Evolutionary conservation across 352 stramenopile species (phyloP).

Genomic region (Plasmopara muralis): DNA sequence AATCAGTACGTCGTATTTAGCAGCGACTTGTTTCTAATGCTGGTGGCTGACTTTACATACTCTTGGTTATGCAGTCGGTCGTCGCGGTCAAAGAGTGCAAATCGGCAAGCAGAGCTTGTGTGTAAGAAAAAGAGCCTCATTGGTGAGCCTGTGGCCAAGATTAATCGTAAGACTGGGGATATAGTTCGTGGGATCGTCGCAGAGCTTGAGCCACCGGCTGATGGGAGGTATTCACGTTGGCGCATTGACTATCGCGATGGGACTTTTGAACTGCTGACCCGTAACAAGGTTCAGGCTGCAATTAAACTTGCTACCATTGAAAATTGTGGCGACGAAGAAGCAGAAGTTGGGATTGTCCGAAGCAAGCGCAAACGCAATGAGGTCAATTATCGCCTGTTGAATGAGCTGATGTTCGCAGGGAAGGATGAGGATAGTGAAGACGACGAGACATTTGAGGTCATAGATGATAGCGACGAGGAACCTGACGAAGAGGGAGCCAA

Average conservation of each 20-base stretch:
- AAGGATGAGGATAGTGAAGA: conserved; percentile 59
- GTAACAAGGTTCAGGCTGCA: conserved; percentile 21
- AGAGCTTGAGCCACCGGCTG: conserved; percentile 19
- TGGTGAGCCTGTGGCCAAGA: conserved; percentile 38
- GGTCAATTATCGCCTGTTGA: conserved; percentile 78
- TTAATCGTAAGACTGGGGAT: conserved; percentile 18
- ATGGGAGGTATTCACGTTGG: conserved; percentile 38
- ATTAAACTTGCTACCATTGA: conserved; percentile 29
- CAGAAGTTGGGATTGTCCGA: conserved; percentile 41
- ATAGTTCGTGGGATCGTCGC: conserved; percentile 52
- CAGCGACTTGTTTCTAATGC: not conserved
- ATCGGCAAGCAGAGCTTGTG: conserved; percentile 7
- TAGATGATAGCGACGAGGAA: conserved; percentile 35
- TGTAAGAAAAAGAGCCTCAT: conserved; percentile 24
- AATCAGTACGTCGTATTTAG: conserved; percentile 32
- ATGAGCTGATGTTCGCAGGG: conserved; percentile 68
- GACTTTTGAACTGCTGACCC: conserved; percentile 35
- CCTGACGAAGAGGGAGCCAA: conserved; percentile 29
- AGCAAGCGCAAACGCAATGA: conserved; percentile 74
- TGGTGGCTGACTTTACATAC: conserved; percentile 9
- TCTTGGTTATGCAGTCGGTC: conserved; percentile 16
- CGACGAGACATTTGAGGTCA: conserved; percentile 37
- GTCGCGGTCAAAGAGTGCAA: conserved; percentile 21
- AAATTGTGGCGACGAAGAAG: conserved; percentile 8
- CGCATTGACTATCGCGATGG: conserved; percentile 55